Evolutionary conservation across 2,329 filamentous ascomycete species (phyloP).

Genomic region (Coniochaeta pulveracea): DNA sequence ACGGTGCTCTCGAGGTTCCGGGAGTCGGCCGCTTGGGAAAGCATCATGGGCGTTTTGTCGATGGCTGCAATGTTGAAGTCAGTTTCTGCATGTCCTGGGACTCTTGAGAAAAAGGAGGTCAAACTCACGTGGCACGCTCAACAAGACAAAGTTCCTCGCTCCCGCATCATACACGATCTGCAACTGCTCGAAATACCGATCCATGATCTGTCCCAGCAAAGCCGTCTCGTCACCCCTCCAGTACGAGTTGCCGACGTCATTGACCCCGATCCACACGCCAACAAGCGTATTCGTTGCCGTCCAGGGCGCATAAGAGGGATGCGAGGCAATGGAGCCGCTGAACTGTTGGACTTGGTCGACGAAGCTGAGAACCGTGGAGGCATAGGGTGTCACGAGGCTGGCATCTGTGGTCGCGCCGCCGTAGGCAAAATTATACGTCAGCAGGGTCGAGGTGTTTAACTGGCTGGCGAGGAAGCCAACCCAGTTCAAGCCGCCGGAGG

Average conservation of each 20-base stretch:
- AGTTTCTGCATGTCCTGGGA: not conserved
- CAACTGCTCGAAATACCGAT: conserved; percentile 28
- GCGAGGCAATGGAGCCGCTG: conserved; percentile 18
- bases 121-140: conserved; percentile 30
- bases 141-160: conserved; percentile 32
- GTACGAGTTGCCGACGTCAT: conserved; percentile 41
- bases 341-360: conserved; percentile 39
- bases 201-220: conserved; percentile 25
- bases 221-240: conserved; percentile 26
- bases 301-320: conserved; percentile 27
- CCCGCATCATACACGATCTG: conserved; percentile 31
- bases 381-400: conserved; percentile 34
- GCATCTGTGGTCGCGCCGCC: conserved; percentile 39
- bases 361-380: conserved; percentile 33
- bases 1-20: conserved; percentile 18
- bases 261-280: conserved; percentile 42
- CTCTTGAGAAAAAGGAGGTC: not conserved
- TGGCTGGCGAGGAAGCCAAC: conserved; percentile 30
- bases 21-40: conserved; percentile 12
- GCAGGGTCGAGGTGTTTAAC: conserved; percentile 27
- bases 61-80: conserved; percentile 20
- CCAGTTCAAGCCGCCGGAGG: conserved; percentile 35
- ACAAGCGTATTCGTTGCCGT: conserved; percentile 30
- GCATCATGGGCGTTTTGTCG: conserved; percentile 24
- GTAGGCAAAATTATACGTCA: conserved; percentile 38